These are phyloP conservation scores for Pilaira anomala DNA, from an alignment of 192 early-diverging fungal genomes.

Conservation along the genomic window DNA sequence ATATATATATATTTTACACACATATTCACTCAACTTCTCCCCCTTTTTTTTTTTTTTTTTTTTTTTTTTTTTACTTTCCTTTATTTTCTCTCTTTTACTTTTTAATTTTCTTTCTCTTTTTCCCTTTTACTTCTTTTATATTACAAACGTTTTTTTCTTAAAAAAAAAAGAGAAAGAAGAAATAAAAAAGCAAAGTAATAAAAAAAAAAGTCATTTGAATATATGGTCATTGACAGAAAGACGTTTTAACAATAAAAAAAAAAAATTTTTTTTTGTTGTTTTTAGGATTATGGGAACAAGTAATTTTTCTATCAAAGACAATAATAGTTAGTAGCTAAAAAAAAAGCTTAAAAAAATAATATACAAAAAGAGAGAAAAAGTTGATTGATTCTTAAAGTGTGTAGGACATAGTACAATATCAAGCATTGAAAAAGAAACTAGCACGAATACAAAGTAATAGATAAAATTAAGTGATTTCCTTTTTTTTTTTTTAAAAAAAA, in stretches of 20 bases:
- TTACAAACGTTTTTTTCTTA: no score
- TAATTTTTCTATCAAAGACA: not conserved
- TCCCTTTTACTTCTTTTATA: no score
- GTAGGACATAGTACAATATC: not conserved
- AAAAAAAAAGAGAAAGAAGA: not conserved
- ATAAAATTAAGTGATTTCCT: no score
- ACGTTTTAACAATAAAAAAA: conserved; percentile 3
- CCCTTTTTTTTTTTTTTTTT: not conserved
- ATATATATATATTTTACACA: no score
- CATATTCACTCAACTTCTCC: no score
- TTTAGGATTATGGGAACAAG: not conserved
- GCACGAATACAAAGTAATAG: no score
- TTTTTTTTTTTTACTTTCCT: not conserved
- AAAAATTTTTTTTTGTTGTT: no score
- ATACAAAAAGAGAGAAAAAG: conserved; percentile 1
- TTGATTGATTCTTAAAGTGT: conserved; percentile 5
- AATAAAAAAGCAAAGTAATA: no score
- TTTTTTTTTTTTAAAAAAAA: not conserved
- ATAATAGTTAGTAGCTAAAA: no score
- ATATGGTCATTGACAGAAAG: not conserved
- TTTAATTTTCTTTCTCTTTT: no score
- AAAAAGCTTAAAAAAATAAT: not conserved
- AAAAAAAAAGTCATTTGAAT: not conserved
- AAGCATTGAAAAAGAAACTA: not conserved
- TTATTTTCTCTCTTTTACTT: no score